Percentiles rank a stretch among this genome's conserved stretches.
Evolutionary conservation across 805 yeast species (phyloP).

Genomic region (Candida andamanensis): DNA sequence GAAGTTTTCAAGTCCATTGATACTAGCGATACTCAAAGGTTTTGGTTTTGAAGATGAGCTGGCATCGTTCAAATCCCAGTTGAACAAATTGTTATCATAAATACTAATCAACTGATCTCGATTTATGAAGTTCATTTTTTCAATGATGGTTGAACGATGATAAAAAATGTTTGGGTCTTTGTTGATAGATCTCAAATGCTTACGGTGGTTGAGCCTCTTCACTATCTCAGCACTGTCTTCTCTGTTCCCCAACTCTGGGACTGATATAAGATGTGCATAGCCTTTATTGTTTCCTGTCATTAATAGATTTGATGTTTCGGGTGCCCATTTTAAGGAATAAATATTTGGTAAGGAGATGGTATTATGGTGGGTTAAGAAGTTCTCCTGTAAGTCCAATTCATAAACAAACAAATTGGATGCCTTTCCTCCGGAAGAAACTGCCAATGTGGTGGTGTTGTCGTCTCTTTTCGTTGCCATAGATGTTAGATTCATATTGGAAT

Average conservation of each 20-base stretch:
- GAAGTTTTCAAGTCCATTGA: constrained; percentile 47
- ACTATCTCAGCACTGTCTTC: constrained; percentile 63
- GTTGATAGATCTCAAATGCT: constrained; percentile 44
- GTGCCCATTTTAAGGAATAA: constrained; percentile 50
- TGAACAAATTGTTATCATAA: constrained; percentile 64
- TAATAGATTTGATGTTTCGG: constrained; percentile 34
- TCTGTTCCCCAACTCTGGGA: constrained; percentile 44
- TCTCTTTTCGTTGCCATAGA: constrained; percentile 28
- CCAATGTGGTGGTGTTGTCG: constrained; percentile 33
- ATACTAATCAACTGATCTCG: constrained; percentile 50
- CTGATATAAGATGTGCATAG: constrained; percentile 60
- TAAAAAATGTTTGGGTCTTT: constrained; percentile 16
- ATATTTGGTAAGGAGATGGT: constrained; percentile 57
- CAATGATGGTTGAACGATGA: constrained; percentile 21
- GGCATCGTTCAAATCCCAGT: constrained; percentile 64
- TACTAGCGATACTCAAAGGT: constrained; percentile 52
- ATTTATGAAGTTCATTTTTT: constrained; percentile 22
- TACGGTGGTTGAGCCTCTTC: constrained; percentile 73
- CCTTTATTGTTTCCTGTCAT: constrained; percentile 80
- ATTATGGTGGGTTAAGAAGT: constrained; percentile 49
- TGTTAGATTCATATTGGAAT: constrained; percentile 39
- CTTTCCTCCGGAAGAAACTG: constrained; percentile 46
- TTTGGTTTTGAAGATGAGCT: constrained; percentile 22
- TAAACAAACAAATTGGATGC: constrained; percentile 49
- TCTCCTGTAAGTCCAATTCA: constrained; percentile 35